Evolutionary conservation across 2,329 filamentous ascomycete species (phyloP), one percentile per base, ranked within the genome.

Genomic region (Trichoderma simmonsii): DNA sequence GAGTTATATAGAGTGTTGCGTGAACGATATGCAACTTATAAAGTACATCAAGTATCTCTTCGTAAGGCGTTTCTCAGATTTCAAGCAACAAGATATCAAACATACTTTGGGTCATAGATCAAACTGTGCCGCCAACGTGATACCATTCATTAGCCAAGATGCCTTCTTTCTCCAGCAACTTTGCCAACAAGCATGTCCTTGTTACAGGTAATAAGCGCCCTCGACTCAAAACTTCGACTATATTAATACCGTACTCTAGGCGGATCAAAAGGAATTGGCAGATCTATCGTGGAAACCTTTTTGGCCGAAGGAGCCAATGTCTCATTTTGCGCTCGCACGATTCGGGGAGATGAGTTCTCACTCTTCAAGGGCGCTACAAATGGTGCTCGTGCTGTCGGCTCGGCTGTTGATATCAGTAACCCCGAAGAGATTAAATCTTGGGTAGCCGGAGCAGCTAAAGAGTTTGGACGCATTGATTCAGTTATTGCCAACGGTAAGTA

Each of bases 231-330:
- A 18, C 2, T 43, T 5, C 3, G 6, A 4, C 30, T 7, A 21
- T 18, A 62, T 12, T 60, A 39, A 67, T 4, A 60, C 11, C 26
- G 14, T n/a, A 21, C 3, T 11, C 6, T 21, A 77, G 75, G 77
- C 8, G 77, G 77, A 0, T 73, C 72, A 6, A 78, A 78, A 30
- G 77, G 77, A 3, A 76, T 78, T n/a, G 77, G 77, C 0, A 76
- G 60, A 48, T 75, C 71, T 2, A 75, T 76, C 1, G 75, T 75
- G 0, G 72, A 78, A 36, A 36, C 43, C 1, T 75, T 78, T 11
- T 73, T 78, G 12, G 24, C 56, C n/a, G 77, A 77, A 34, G 76
- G 77, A 6, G 77, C 76, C 14, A 77, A 78, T 24, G 77, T 78
- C 4, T 78, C 77, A 2, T 78, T 77, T 5, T 77, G 77, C 6